Base-by-base conservation (phyloP, 805 yeast species). In the Priceomyces medius region DNA sequence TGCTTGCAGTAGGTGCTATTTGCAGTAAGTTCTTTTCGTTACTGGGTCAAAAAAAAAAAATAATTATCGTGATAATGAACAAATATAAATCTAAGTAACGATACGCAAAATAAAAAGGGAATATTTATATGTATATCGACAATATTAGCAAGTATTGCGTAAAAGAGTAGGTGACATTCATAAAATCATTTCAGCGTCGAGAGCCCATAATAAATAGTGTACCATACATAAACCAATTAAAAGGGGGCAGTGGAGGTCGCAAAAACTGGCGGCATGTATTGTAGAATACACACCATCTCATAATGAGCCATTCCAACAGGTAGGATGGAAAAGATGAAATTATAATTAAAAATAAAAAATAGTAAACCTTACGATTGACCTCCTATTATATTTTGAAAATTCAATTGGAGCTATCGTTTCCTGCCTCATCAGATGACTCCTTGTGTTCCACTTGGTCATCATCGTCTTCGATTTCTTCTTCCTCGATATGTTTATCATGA, bases 401-500 rank as follows among this genome's bases (percentile, higher is more conserved):
- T 26, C 29, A 26, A 14, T 26, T n/a, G 29, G 14, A 8, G 10
- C 29, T 26, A 26, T n/a, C 29, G 9, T n/a, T 14, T 10, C 5
- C 10, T 4, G 29, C 29, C 29, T 26, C 29, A 12, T 26, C 14
- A 8, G 29, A n/a, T 26, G 29, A 26, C 9, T 26, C 29, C 12
- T 10, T 26, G 9, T 4, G 14, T 26, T 26, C 29, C 9, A 10
- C 33, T 31, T n/a, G n/a, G n/a, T 31, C 23, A 18, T 32, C 35
- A 6, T 32, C 23, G 21, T 60, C 65, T 38, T 60, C 64, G 13
- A 49, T 54, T 29, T 58, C 66, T 28, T 54, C 58, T 34, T 57
- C 65, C 46, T 66, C 72, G 41, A 62, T 54, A 45, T 63, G 66
- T 47, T 55, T 58, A 41, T 50, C 63, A 23, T 54, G 61, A 23